A percentile compares a stretch with the other conserved stretches of the same genome.
phyloP scores from a whole-genome alignment of 441 rosid species.

The Kokia cookei region DNA sequence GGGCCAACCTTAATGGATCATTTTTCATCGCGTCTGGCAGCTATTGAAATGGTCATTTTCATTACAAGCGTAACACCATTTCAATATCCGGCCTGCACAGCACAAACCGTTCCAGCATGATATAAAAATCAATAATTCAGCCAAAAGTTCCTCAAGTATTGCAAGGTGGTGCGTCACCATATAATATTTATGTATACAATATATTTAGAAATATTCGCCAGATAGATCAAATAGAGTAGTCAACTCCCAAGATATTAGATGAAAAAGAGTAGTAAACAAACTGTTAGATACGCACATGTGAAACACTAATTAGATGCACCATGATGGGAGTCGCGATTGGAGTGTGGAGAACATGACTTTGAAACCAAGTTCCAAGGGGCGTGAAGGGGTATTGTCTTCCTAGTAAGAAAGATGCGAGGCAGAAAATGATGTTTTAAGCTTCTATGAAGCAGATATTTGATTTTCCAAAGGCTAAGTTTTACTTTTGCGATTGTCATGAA shows the following conservation, averaged over 20 bases:
- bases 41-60: neutral
- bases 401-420: neutral
- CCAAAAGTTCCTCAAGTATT: neutral
- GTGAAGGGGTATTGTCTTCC: neutral
- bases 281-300: neutral
- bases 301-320: neutral
- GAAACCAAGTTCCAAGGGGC: constrained; percentile 21
- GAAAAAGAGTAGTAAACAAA: neutral
- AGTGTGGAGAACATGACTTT: constrained; percentile 9
- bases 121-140: neutral
- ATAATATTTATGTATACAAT: neutral
- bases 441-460: neutral
- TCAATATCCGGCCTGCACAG: constrained; percentile 7
- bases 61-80: neutral
- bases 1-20: neutral
- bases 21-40: neutral
- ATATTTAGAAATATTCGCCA: neutral
- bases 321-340: neutral
- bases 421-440: constrained; percentile 18
- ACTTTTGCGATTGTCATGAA: neutral
- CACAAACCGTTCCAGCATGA: neutral
- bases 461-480: neutral
- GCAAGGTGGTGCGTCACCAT: constrained; percentile 1
- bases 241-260: neutral
- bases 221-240: neutral